Conservation (phyloP, 2,329 filamentous ascomycete species). For the Trichophyton benhamiae region DNA sequence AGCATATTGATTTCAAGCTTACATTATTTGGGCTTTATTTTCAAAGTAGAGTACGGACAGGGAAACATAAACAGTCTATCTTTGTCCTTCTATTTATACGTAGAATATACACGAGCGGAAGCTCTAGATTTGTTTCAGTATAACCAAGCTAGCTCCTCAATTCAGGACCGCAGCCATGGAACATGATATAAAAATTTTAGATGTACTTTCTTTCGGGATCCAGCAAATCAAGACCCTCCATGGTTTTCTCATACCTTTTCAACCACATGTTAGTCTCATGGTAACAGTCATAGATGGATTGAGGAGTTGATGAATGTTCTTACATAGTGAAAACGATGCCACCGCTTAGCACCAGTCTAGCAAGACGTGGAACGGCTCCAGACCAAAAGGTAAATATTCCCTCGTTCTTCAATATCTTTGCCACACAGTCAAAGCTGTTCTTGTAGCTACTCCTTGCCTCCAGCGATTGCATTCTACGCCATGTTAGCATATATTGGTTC, state of each 20-base stretch:
- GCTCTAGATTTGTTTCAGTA: neutral
- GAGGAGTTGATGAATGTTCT: slow-evolving; percentile 15
- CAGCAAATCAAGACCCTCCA: slow-evolving; percentile 66
- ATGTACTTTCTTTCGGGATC: slow-evolving; percentile 81
- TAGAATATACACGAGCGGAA: neutral
- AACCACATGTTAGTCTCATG: neutral
- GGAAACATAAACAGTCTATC: neutral
- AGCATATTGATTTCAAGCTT: neutral
- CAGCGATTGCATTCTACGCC: slow-evolving; percentile 76
- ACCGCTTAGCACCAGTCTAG: slow-evolving; percentile 74
- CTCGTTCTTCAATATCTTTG: slow-evolving; percentile 75
- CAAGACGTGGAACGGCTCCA: slow-evolving; percentile 75
- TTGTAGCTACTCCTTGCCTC: slow-evolving; percentile 71
- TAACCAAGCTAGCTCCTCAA: neutral
- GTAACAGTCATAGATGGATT: neutral
- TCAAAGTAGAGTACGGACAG: neutral
- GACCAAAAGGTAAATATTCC: slow-evolving; percentile 88
- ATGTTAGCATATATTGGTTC: neutral
- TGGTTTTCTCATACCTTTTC: slow-evolving; percentile 74
- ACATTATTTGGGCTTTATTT: neutral
- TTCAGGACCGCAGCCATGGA: neutral
- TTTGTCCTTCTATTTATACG: neutral
- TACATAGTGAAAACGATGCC: slow-evolving; percentile 95
- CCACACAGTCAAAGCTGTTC: slow-evolving; percentile 74
- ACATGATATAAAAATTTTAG: slow-evolving; percentile 28